These are phyloP conservation scores for Phylloporus rhodoxanthus DNA, from an alignment of 768 basidiomycete genomes.

Conservation along the genomic window DNA sequence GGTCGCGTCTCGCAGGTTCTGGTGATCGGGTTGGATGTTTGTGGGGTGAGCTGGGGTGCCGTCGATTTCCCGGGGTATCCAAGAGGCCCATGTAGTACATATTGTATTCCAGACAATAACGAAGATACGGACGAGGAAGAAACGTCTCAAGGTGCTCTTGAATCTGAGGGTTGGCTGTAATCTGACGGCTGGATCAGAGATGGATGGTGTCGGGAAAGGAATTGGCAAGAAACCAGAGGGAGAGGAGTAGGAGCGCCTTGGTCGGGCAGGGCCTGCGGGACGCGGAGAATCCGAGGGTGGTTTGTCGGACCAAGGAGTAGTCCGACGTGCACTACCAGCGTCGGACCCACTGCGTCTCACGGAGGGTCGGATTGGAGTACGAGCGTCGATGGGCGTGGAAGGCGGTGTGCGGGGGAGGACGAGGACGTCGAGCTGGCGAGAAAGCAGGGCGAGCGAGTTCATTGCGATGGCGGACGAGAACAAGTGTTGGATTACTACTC, in stretches of 20 bases:
- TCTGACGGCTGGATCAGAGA: conserved; percentile 30
- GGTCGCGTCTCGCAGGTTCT: conserved; percentile 4
- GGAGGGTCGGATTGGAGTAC: conserved; percentile 23
- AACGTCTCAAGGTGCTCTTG: conserved; percentile 43
- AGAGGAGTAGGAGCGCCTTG: conserved; percentile 60
- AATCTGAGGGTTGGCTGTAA: conserved; percentile 37
- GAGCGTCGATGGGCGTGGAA: conserved; percentile 45
- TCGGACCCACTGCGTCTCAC: conserved; percentile 25
- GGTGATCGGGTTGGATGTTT: conserved; percentile 5
- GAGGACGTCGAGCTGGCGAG: conserved; percentile 76
- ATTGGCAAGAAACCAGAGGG: conserved; percentile 46
- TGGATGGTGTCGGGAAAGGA: conserved; percentile 28
- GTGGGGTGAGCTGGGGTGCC: conserved; percentile 7
- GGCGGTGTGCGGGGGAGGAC: conserved; percentile 56
- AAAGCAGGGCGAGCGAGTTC: conserved; percentile 79
- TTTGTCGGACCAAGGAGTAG: conserved; percentile 53
- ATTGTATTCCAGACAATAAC: conserved; percentile 65
- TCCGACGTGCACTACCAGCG: conserved; percentile 35
- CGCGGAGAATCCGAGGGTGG: conserved; percentile 34
- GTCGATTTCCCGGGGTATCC: conserved; percentile 24
- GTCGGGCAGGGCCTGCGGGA: conserved; percentile 25
- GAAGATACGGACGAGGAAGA: conserved; percentile 69
- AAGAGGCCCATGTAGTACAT: conserved; percentile 54
- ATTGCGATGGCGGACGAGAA: conserved; percentile 33
- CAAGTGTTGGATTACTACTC: not conserved